phyloP scores from a whole-genome alignment of 495 filamentous ascomycete species.

The Oidiodendron maius region DNA sequence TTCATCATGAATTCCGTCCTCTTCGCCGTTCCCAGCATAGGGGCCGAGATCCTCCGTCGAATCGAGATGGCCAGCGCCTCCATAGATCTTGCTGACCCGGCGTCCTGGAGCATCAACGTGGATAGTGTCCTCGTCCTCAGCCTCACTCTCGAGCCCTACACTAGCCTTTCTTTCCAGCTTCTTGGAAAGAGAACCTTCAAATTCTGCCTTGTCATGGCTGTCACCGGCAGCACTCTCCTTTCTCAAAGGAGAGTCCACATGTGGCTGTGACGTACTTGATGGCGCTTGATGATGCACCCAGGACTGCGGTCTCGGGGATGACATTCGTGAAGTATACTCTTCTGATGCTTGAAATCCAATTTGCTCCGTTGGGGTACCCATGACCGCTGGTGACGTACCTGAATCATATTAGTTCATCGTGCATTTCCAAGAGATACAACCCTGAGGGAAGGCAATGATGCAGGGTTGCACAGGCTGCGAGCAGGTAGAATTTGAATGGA shows the following conservation, averaged over 20 bases:
- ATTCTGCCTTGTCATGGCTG: constrained; percentile 18
- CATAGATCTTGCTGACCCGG: constrained; percentile 55
- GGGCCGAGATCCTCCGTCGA: constrained; percentile 21
- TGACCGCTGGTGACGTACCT: constrained; percentile 44
- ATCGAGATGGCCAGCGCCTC: constrained; percentile 32
- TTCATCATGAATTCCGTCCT: constrained; percentile 46
- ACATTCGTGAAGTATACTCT: constrained; percentile 66
- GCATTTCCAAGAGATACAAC: constrained; percentile 8
- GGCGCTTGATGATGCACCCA: constrained; percentile 27
- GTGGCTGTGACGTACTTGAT: constrained; percentile 39
- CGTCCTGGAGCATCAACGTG: constrained; percentile 70
- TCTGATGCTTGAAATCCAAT: constrained; percentile 77
- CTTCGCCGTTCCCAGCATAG: constrained; percentile 17
- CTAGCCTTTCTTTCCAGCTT: constrained; percentile 20
- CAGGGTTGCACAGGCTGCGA: neutral
- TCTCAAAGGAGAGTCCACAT: constrained; percentile 41
- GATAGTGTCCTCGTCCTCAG: constrained; percentile 57
- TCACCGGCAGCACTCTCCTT: constrained; percentile 36
- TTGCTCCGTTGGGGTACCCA: constrained; percentile 70
- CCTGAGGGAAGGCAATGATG: constrained; percentile 31
- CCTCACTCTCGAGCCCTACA: constrained; percentile 36
- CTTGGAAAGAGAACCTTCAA: constrained; percentile 21
- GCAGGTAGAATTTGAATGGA: neutral
- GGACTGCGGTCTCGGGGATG: constrained; percentile 55
- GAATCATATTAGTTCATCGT: constrained; percentile 15